A percentile compares a stretch with the other conserved stretches of the same genome.
phyloP scores from a whole-genome alignment of 2,329 filamentous ascomycete genomes.

The Phoma sp. region DNA sequence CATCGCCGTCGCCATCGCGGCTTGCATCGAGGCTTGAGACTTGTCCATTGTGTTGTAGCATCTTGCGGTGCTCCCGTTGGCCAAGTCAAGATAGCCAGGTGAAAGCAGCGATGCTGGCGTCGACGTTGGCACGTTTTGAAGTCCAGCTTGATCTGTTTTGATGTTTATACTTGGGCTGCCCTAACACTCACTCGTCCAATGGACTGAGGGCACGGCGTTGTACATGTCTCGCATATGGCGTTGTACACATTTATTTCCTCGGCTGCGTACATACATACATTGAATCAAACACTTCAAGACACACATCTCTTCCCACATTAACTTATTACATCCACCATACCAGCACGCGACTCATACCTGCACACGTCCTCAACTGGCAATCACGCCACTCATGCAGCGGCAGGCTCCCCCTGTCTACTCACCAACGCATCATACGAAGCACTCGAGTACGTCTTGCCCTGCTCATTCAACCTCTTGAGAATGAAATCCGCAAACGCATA shows the following conservation, averaged over 20 bases:
- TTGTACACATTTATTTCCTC: too few relatives aligned
- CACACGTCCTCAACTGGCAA: too few relatives aligned
- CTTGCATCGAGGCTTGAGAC: constrained; percentile 28
- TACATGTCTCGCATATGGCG: too few relatives aligned
- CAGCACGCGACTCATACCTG: too few relatives aligned
- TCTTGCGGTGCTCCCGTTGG: constrained; percentile 27
- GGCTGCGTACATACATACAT: too few relatives aligned
- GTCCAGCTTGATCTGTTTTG: neutral
- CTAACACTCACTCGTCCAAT: constrained; percentile 15
- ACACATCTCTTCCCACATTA: too few relatives aligned
- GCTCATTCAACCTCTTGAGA: neutral
- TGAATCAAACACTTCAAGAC: too few relatives aligned
- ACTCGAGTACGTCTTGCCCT: constrained; percentile 3
- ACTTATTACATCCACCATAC: too few relatives aligned
- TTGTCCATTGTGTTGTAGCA: constrained; percentile 27
- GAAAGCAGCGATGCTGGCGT: constrained; percentile 1
- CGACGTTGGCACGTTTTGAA: neutral
- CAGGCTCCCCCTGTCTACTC: neutral
- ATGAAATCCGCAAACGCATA: constrained; percentile 9
- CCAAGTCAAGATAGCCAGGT: constrained; percentile 29
- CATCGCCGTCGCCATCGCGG: neutral
- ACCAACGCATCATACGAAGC: neutral
- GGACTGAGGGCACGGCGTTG: constrained; percentile 13
- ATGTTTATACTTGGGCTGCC: neutral
- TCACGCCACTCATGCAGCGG: too few relatives aligned